Evolutionary conservation across 1,139 yeast genomes (phyloP), one percentile per base, ranked within the genome.

Genomic region (Lodderomyces metapsilosis): DNA sequence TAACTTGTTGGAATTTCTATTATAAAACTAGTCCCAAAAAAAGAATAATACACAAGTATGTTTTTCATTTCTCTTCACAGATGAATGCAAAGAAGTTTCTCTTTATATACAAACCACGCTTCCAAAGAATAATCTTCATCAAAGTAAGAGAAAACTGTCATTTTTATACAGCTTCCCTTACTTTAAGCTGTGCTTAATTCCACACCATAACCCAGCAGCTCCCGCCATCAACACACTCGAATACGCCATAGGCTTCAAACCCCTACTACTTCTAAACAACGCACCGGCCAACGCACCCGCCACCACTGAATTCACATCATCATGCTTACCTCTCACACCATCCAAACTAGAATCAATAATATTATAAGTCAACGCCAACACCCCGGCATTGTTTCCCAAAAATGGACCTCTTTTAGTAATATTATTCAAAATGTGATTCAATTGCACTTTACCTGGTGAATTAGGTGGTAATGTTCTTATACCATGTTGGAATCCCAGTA

Each of bases 221-320:
- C 82, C 80, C 15, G 96, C 89, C 83, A 84, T 85, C 61, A 91
- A 62, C 38, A 80, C 95, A 30, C 96, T 80, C 30, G 96, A 82
- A 58, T 87, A 83, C 32, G 84, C 88, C 92, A 89, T 86, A 46
- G 96, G 96, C 64, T 77, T 84, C 40, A 83, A 52, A 30, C 98
- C 98, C 48, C 84, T 82, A 42, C 95, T 80, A 50, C 91, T 82
- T 65, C 87, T 86, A 72, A 88, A 92, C 33, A 92, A 56, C 2
- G 96, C 97, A 52, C 98, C 98, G 2, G 97, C 82, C 44, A 91
- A 59, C 17, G 92, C 95, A 55, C 98, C 98, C 2, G 98, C 88
- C 17, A 78, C 85, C 34, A 92, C 63, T 12, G 97, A 86, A 65
- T 92, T 92, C 43, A 68, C 59, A 55, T 84, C 84, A 63, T 92